Evolutionary conservation across 768 basidiomycete genomes (phyloP).

Genomic region (Cytidiella melzeri): DNA sequence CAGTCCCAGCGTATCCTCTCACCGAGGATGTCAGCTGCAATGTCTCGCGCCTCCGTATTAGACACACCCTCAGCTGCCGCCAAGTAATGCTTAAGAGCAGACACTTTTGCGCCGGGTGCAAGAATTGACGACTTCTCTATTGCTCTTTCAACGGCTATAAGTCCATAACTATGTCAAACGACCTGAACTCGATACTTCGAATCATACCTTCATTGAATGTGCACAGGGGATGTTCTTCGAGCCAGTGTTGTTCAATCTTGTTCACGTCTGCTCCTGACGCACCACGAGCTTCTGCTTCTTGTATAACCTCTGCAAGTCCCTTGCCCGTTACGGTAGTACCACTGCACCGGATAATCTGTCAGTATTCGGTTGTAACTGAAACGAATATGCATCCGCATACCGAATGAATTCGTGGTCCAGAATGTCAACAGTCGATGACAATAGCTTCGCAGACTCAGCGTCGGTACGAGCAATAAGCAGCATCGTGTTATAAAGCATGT

Average conservation of each 20-base stretch:
- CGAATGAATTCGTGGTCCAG: conserved; percentile 76
- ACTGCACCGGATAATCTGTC: conserved; percentile 27
- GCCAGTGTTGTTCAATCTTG: conserved; percentile 72
- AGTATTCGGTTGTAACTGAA: neutral
- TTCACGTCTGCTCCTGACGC: conserved; percentile 65
- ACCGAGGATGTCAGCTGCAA: conserved; percentile 73
- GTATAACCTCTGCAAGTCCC: conserved; percentile 64
- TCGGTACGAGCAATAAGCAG: conserved; percentile 90
- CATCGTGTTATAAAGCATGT: conserved; percentile 84
- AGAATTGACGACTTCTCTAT: conserved; percentile 39
- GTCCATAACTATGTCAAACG: neutral
- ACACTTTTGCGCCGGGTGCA: conserved; percentile 38
- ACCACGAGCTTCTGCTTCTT: conserved; percentile 60
- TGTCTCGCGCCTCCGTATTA: conserved; percentile 60
- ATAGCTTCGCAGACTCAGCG: conserved; percentile 78
- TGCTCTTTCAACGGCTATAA: conserved; percentile 52
- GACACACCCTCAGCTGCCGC: conserved; percentile 57
- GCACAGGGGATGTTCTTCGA: conserved; percentile 54
- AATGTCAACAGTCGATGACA: conserved; percentile 78
- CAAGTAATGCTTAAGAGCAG: conserved; percentile 53
- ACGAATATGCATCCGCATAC: conserved; percentile 36
- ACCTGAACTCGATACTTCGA: neutral
- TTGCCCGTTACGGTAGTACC: conserved; percentile 28
- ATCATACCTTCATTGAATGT: conserved; percentile 80
- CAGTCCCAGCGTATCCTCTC: conserved; percentile 80